A percentile compares a stretch with the other conserved stretches of the same genome.
Evolutionary conservation across 192 early-diverging fungal species (phyloP).

Genomic region (Backusella circina): DNA sequence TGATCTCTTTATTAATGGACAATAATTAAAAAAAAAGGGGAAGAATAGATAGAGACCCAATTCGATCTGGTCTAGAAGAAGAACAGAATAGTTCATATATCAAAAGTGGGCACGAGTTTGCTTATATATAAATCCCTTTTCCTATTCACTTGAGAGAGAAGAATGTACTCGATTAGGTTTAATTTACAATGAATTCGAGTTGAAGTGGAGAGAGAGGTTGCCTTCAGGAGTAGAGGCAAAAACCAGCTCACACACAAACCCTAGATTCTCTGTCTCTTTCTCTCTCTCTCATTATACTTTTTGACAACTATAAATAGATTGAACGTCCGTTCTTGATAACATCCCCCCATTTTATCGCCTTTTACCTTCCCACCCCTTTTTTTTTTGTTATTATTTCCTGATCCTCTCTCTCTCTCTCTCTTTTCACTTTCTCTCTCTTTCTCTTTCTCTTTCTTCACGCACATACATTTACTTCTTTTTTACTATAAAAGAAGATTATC

Average conservation of each 20-base stretch:
- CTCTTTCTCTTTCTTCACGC: background rate
- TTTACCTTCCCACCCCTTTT: background rate
- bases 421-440: background rate
- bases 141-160: background rate
- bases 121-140: background rate
- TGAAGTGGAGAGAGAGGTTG: background rate
- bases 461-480: background rate
- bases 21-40: background rate
- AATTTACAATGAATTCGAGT: background rate
- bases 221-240: background rate
- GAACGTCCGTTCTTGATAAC: background rate
- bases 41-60: background rate
- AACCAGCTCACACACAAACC: background rate
- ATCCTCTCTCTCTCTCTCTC: background rate
- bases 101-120: background rate
- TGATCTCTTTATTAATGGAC: background rate
- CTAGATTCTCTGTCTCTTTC: background rate
- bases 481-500: background rate
- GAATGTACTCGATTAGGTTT: background rate
- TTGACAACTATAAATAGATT: conserved; percentile 3
- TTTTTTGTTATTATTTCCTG: background rate
- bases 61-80: background rate
- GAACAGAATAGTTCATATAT: background rate
- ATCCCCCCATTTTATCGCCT: background rate
- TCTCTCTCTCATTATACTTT: background rate